These are phyloP conservation scores for Houttuynia cordata DNA, from an alignment of 164 flowering plant species.

Conservation along the genomic window DNA sequence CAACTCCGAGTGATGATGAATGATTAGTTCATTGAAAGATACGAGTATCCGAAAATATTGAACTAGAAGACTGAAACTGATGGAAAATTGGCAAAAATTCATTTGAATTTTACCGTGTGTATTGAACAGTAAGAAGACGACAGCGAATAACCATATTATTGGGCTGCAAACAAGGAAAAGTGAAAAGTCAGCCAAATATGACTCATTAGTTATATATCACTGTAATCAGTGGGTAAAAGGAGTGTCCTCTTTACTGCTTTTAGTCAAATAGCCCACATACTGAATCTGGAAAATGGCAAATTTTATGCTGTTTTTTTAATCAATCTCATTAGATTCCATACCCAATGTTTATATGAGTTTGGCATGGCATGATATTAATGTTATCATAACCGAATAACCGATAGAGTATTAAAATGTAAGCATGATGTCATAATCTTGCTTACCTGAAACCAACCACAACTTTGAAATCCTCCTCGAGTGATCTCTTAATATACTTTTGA, in stretches of 20 bases:
- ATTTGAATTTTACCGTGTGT: constrained; percentile 29
- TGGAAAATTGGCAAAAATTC: too few relatives aligned
- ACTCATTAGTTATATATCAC: not conserved
- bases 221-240: not conserved
- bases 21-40: too few relatives aligned
- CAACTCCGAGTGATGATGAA: too few relatives aligned
- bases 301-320: too few relatives aligned
- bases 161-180: constrained; percentile 33
- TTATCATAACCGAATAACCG: too few relatives aligned
- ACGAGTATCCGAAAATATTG: not conserved
- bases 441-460: constrained; percentile 79
- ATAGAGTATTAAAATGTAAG: too few relatives aligned
- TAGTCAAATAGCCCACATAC: not conserved
- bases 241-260: not conserved
- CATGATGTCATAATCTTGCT: not conserved
- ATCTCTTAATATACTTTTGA: constrained; percentile 66
- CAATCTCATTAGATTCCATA: too few relatives aligned
- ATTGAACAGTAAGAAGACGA: constrained; percentile 51
- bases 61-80: too few relatives aligned
- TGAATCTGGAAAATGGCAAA: too few relatives aligned
- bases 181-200: not conserved
- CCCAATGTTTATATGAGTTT: too few relatives aligned
- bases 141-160: constrained; percentile 56
- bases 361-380: too few relatives aligned
- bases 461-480: constrained; percentile 86